A percentile compares a stretch with the other conserved stretches of the same genome.
Conservation (phyloP, 148 eudicot species). For the Diospyros kaki region DNA sequence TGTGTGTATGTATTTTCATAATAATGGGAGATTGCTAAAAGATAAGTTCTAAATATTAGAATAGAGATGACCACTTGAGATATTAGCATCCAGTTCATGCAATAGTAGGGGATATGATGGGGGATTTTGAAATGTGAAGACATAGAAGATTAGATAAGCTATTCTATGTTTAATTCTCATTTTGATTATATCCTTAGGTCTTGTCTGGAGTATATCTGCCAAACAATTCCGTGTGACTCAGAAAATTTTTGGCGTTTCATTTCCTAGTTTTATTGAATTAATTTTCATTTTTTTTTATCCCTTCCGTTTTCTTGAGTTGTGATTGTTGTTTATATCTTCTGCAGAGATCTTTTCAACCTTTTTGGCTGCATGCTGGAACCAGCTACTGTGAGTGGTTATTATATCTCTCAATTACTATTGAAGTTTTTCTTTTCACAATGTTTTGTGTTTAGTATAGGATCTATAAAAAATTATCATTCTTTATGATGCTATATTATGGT, state of each 20-base stretch:
- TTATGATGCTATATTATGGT: neutral
- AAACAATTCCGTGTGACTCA: neutral
- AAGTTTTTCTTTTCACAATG: neutral
- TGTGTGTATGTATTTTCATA: neutral
- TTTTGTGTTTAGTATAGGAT: neutral
- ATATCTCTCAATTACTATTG: neutral
- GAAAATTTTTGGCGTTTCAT: neutral
- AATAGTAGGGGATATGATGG: too few relatives aligned
- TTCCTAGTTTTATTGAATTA: neutral
- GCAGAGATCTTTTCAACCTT: conserved; percentile 66
- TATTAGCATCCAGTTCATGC: too few relatives aligned
- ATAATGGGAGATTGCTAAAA: neutral
- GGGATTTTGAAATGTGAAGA: too few relatives aligned
- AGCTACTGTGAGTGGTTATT: conserved; percentile 58
- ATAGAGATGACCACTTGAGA: too few relatives aligned
- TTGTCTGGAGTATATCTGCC: neutral
- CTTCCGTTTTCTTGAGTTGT: neutral
- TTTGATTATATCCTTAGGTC: neutral
- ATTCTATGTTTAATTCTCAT: too few relatives aligned
- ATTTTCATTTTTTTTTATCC: neutral
- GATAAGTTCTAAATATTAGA: too few relatives aligned
- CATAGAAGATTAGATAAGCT: too few relatives aligned
- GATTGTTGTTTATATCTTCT: conserved; percentile 1
- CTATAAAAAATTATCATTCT: neutral
- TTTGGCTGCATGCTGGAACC: conserved; percentile 84